phyloP scores from a whole-genome alignment of 495 filamentous ascomycete species.

The Penicillium subrubescens region DNA sequence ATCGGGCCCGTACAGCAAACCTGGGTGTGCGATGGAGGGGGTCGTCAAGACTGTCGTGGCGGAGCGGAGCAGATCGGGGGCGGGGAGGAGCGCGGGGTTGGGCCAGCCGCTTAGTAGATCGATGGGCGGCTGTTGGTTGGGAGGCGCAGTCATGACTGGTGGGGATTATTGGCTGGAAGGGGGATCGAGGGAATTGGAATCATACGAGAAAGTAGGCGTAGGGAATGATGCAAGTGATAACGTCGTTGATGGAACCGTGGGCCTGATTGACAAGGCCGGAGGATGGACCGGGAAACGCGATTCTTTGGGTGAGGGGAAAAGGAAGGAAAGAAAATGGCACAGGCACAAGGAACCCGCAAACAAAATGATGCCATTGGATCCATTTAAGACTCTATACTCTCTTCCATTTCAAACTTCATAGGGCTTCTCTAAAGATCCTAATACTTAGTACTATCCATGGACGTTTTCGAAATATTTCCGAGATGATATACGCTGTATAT shows the following conservation, averaged over 20 bases:
- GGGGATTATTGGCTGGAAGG: neutral
- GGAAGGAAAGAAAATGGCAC: neutral
- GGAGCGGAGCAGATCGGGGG: slow-evolving; percentile 55
- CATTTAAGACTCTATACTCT: neutral
- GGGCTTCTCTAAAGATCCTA: no score
- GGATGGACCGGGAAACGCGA: neutral
- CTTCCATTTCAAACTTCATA: neutral
- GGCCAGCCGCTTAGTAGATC: slow-evolving; percentile 76
- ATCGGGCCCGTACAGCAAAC: slow-evolving; percentile 77
- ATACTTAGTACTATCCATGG: no score
- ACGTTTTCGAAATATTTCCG: neutral
- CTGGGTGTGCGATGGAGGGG: slow-evolving; percentile 55
- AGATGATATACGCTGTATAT: no score
- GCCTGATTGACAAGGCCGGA: neutral
- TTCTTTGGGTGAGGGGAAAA: neutral
- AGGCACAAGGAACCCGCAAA: neutral
- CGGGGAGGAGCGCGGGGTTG: slow-evolving; percentile 68
- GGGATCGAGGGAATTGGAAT: neutral
- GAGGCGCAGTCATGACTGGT: slow-evolving; percentile 9
- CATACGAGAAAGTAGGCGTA: neutral
- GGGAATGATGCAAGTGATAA: slow-evolving; percentile 5
- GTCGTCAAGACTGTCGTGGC: slow-evolving; percentile 58
- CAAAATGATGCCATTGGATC: neutral
- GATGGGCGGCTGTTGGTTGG: slow-evolving; percentile 41
- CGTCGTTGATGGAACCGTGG: slow-evolving; percentile 3